Evolutionary conservation across 495 filamentous ascomycete species (phyloP).

Genomic region (Eremomyces bilateralis): DNA sequence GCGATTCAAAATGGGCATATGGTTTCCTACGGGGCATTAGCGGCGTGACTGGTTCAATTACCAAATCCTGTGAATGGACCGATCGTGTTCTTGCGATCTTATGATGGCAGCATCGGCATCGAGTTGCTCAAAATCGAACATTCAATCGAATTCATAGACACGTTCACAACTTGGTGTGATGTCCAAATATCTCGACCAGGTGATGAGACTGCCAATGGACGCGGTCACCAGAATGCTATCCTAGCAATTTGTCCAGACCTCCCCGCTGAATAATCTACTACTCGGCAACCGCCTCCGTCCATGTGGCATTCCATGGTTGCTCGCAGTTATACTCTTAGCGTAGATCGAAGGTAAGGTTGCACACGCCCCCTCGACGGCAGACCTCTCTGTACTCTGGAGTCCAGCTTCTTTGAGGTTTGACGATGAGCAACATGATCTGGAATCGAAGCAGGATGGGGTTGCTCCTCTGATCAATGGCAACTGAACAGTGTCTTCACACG

Average conservation of each 20-base stretch:
- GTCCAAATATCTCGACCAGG: background rate
- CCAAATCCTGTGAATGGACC: conserved; percentile 2
- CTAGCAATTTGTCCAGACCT: background rate
- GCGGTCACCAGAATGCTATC: background rate
- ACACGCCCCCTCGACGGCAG: too few relatives aligned
- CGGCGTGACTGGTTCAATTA: conserved; percentile 14
- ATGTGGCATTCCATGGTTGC: conserved; percentile 28
- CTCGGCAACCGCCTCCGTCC: conserved; percentile 33
- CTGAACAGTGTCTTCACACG: too few relatives aligned
- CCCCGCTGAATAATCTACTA: conserved; percentile 55
- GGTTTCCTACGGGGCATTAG: background rate
- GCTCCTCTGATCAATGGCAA: too few relatives aligned
- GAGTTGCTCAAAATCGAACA: background rate
- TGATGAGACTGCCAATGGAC: conserved; percentile 1
- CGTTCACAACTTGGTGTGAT: background rate
- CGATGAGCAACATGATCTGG: too few relatives aligned
- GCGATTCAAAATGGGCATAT: conserved; percentile 23
- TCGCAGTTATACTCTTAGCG: conserved; percentile 60
- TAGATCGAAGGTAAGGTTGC: conserved; percentile 28
- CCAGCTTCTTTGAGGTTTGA: conserved; percentile 10
- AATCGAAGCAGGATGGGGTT: too few relatives aligned
- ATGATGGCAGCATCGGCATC: background rate
- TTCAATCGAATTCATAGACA: background rate
- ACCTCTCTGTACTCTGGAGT: too few relatives aligned
- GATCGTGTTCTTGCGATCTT: background rate